Evolutionary conservation across 2,329 filamentous ascomycete species (phyloP).

Genomic region (Sporothrix pseudoabietina): DNA sequence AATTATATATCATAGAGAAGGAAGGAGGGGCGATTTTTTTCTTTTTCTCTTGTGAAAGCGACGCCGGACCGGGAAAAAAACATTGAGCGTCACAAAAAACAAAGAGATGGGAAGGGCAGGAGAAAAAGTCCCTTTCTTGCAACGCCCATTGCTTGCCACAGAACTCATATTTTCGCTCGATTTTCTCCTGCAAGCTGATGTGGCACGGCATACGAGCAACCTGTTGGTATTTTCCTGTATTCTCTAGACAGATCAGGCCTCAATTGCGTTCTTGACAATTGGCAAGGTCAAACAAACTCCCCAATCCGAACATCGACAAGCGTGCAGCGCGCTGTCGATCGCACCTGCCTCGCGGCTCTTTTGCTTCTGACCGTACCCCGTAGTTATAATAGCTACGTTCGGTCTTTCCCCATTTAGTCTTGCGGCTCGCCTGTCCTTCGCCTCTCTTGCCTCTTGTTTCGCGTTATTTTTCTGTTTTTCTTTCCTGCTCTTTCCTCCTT

Average conservation of each 20-base stretch:
- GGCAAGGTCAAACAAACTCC: not conserved
- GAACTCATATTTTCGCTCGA: not conserved
- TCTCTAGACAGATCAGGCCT: not conserved
- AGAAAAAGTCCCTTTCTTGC: not conserved
- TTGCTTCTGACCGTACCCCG: slow-evolving; percentile 10
- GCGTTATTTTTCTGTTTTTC: not conserved
- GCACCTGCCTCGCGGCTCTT: not conserved
- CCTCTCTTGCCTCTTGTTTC: slow-evolving; percentile 16
- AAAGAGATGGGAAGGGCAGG: not conserved
- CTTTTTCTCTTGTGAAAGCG: not conserved
- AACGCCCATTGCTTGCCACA: not conserved
- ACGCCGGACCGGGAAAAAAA: not conserved
- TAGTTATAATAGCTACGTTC: not conserved
- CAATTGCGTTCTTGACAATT: slow-evolving; percentile 1
- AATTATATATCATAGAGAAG: not conserved
- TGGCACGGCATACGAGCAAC: slow-evolving; percentile 13
- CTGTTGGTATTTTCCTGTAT: not conserved
- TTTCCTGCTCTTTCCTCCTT: not conserved
- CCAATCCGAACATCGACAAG: not conserved
- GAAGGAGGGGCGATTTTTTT: slow-evolving; percentile 22
- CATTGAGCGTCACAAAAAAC: not conserved
- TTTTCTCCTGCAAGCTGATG: not conserved
- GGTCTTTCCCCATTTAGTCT: slow-evolving; percentile 4
- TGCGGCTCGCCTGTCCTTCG: not conserved
- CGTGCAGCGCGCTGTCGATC: not conserved